A percentile compares a stretch with the other conserved stretches of the same genome.
Conservation (phyloP, 768 basidiomycete species). For the Thelephora aurantiotincta region DNA sequence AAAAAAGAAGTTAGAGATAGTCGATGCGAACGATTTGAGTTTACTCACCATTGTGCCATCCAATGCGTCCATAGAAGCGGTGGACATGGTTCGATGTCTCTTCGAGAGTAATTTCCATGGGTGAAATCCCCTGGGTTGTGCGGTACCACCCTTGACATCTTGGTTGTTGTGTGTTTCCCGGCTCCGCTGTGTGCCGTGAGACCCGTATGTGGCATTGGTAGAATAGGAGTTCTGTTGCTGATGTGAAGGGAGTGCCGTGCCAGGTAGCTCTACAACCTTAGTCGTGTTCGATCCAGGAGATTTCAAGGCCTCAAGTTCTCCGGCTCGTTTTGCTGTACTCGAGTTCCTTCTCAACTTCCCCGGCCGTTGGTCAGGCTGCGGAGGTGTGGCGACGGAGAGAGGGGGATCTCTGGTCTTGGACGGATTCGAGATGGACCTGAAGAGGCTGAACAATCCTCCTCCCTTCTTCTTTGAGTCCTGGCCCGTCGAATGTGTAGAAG, state of each 20-base stretch:
- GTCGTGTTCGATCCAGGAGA: neutral
- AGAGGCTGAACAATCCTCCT: slow-evolving; percentile 22
- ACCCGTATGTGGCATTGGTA: too few relatives aligned
- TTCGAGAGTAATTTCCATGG: slow-evolving; percentile 30
- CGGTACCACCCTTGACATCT: too few relatives aligned
- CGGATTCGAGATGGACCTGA: slow-evolving; percentile 18
- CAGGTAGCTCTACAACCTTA: neutral
- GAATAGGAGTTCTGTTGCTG: too few relatives aligned
- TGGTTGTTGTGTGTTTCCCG: too few relatives aligned
- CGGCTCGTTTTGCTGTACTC: neutral
- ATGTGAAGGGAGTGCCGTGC: neutral
- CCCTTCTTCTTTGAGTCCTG: slow-evolving; percentile 24
- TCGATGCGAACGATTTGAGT: slow-evolving; percentile 2
- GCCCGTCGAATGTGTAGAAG: slow-evolving; percentile 22
- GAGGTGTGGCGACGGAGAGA: slow-evolving; percentile 1
- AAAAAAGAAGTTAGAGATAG: slow-evolving; percentile 3
- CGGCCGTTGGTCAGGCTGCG: slow-evolving; percentile 3
- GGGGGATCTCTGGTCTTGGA: slow-evolving; percentile 11
- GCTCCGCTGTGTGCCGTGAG: too few relatives aligned
- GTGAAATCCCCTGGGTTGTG: neutral
- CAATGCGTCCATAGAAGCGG: slow-evolving; percentile 63
- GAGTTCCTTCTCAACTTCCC: neutral
- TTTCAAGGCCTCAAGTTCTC: neutral
- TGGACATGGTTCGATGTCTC: slow-evolving; percentile 53
- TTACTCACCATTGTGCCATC: slow-evolving; percentile 64